phyloP scores from a whole-genome alignment of 331 rosid species.

The Rosa hybrid region DNA sequence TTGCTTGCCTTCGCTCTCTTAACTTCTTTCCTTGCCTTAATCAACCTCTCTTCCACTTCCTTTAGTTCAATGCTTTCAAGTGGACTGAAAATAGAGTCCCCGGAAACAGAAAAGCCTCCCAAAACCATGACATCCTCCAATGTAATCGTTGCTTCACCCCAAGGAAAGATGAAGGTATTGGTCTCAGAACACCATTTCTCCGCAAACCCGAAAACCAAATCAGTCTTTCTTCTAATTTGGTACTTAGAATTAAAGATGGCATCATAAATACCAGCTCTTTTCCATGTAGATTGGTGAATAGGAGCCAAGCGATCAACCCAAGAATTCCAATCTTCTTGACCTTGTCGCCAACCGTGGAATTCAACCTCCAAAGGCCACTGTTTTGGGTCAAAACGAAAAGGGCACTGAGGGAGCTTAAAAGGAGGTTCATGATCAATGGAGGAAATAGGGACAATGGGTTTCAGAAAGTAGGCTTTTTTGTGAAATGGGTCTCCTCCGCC shows the following conservation, averaged over 20 bases:
- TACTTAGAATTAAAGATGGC: constrained; percentile 37
- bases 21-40: not conserved
- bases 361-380: not conserved
- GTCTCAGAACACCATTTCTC: constrained; percentile 39
- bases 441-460: constrained; percentile 27
- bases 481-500: constrained; percentile 29
- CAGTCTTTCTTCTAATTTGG: not conserved
- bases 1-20: too few species aligned
- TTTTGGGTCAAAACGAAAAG: not conserved
- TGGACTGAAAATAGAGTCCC: constrained; percentile 18
- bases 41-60: not conserved
- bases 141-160: constrained; percentile 59
- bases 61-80: constrained; percentile 15
- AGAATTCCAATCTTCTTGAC: not conserved
- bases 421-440: not conserved
- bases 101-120: constrained; percentile 40
- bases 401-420: not conserved
- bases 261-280: constrained; percentile 35
- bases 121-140: constrained; percentile 44
- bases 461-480: constrained; percentile 44
- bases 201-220: constrained; percentile 34
- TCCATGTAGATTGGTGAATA: constrained; percentile 30
- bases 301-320: constrained; percentile 23
- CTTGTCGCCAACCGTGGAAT: not conserved
- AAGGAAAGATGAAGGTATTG: constrained; percentile 40